These are phyloP conservation scores for Lactarius deliciosus DNA, from an alignment of 768 basidiomycete genomes.

Conservation along the genomic window DNA sequence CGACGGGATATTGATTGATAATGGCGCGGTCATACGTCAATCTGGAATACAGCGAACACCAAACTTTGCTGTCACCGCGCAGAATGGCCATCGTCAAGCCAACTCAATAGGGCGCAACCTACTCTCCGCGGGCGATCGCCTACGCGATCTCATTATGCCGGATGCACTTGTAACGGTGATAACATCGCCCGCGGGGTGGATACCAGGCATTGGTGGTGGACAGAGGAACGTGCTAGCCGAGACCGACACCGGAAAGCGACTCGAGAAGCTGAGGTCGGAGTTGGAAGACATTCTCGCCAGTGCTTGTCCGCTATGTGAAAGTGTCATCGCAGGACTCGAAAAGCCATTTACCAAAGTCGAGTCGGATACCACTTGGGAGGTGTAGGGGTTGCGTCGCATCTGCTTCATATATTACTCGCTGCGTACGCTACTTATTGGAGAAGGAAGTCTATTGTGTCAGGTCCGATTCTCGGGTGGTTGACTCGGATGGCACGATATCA, in stretches of 20 bases:
- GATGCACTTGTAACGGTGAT: conserved; percentile 88
- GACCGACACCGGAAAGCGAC: conserved; percentile 55
- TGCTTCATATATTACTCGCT: conserved; percentile 19
- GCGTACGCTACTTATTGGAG: conserved; percentile 14
- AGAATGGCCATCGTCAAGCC: conserved; percentile 63
- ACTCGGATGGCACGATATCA: background rate
- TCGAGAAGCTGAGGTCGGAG: conserved; percentile 75
- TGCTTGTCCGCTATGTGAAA: conserved; percentile 92
- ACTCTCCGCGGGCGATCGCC: conserved; percentile 82
- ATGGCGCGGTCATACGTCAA: conserved; percentile 41
- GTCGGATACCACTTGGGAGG: conserved; percentile 71
- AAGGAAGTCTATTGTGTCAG: background rate
- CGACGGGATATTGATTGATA: conserved; percentile 8
- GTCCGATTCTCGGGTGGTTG: background rate
- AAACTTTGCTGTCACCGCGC: conserved; percentile 59
- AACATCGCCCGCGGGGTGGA: conserved; percentile 68
- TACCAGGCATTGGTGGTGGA: conserved; percentile 59
- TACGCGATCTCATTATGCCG: conserved; percentile 91
- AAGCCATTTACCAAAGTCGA: conserved; percentile 84
- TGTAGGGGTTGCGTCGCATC: conserved; percentile 40
- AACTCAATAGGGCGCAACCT: conserved; percentile 75
- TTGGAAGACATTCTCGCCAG: conserved; percentile 87
- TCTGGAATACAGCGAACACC: conserved; percentile 59
- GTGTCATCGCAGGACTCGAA: conserved; percentile 81
- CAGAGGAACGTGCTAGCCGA: conserved; percentile 47